A percentile compares a stretch with the other conserved stretches of the same genome.
These are phyloP conservation scores for Penicillium sp. DNA, from an alignment of 2,329 filamentous ascomycete genomes.

Conservation along the genomic window DNA sequence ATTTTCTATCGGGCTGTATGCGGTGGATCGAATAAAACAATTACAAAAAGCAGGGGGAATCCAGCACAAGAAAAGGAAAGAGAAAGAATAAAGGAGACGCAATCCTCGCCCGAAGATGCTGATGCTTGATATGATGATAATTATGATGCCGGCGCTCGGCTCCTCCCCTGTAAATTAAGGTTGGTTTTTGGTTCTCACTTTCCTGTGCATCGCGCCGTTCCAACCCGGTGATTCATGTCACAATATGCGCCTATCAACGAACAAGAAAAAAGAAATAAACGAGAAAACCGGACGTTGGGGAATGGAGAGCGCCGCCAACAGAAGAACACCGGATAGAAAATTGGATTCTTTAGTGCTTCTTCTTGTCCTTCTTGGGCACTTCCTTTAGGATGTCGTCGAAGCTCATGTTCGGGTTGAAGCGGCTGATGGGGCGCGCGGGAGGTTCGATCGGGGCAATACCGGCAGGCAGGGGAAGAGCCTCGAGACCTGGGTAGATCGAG, in stretches of 20 bases:
- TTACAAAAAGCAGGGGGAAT: conserved; percentile 21
- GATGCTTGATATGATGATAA: conserved; percentile 22
- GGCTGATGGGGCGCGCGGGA: conserved; percentile 38
- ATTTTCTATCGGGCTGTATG: conserved; percentile 19
- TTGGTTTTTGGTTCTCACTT: conserved; percentile 16
- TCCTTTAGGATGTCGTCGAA: conserved; percentile 50
- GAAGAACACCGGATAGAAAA: conserved; percentile 11
- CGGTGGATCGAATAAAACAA: conserved; percentile 7
- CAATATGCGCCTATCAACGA: conserved; percentile 25
- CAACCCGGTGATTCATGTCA: conserved; percentile 14
- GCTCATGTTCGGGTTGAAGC: conserved; percentile 49
- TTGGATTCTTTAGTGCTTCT: conserved; percentile 26
- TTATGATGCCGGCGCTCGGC: conserved; percentile 18
- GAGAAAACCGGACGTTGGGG: neutral
- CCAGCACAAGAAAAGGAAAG: conserved; percentile 14
- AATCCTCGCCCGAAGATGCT: conserved; percentile 19
- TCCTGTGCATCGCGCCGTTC: conserved; percentile 23
- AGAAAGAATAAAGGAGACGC: conserved; percentile 10
- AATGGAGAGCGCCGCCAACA: conserved; percentile 2
- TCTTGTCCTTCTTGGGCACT: conserved; percentile 39
- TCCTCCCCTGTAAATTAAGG: conserved; percentile 18
- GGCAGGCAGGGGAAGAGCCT: conserved; percentile 44
- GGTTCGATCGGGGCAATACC: conserved; percentile 44
- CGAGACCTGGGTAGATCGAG: conserved; percentile 46
- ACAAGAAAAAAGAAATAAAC: conserved; percentile 5